phyloP scores from a whole-genome alignment of 148 eudicot genomes.

The Persicaria maculosa region DNA sequence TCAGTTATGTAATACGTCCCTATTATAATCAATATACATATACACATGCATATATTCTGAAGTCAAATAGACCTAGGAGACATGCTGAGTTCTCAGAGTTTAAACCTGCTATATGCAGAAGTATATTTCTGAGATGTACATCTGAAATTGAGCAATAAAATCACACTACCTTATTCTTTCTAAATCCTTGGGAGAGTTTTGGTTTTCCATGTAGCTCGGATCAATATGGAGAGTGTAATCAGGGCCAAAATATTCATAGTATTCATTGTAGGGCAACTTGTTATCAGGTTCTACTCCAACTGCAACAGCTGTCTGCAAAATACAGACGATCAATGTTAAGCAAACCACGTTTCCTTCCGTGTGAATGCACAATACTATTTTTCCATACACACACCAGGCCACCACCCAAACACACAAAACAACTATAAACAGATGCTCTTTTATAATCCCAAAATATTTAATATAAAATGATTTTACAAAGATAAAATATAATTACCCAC shows the following conservation, averaged over 20 bases:
- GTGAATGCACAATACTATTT: neutral
- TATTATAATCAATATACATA: too few species aligned
- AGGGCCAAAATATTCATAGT: conserved; percentile 87
- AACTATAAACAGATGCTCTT: neutral
- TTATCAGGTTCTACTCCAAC: conserved; percentile 90
- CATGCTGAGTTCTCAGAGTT: neutral
- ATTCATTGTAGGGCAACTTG: conserved; percentile 80
- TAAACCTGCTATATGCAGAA: neutral
- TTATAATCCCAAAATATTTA: neutral
- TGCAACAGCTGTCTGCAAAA: conserved; percentile 84
- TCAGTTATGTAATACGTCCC: neutral
- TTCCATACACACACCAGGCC: neutral
- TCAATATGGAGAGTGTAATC: conserved; percentile 78
- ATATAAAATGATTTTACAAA: neutral
- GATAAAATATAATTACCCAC: neutral
- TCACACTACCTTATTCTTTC: conserved; percentile 64
- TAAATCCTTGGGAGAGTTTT: conserved; percentile 60
- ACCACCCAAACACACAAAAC: neutral
- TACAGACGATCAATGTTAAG: neutral
- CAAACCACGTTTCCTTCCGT: neutral
- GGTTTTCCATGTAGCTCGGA: conserved; percentile 58
- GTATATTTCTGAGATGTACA: neutral
- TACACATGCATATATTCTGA: neutral
- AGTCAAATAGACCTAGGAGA: neutral
- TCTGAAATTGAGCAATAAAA: neutral